Percentiles rank a stretch among this genome's conserved stretches.
Conservation (phyloP, 2,329 filamentous ascomycete genomes). For the Helminthosporium solani region DNA sequence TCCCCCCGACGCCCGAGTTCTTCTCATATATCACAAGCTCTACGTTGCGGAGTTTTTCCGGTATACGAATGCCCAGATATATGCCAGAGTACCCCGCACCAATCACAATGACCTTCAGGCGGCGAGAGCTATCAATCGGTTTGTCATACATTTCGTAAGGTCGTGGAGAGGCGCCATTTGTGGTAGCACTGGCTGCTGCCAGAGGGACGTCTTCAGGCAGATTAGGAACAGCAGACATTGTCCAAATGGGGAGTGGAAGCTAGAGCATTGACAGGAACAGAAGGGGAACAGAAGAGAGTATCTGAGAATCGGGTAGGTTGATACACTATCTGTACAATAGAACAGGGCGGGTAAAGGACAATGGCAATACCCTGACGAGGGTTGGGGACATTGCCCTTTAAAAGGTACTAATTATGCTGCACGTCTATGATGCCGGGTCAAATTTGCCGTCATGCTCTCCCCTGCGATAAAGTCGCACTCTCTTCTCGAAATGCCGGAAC, state of each 20-base stretch:
- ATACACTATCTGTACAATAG: slow-evolving; percentile 16
- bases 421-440: not conserved
- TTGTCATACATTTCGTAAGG: slow-evolving; percentile 39
- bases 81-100: slow-evolving; percentile 49
- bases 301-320: slow-evolving; percentile 1
- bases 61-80: slow-evolving; percentile 48
- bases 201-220: slow-evolving; percentile 23
- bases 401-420: not conserved
- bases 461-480: not conserved
- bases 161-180: not conserved
- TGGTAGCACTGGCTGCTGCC: slow-evolving; percentile 10
- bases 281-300: not conserved
- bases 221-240: slow-evolving; percentile 35
- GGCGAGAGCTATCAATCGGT: slow-evolving; percentile 46
- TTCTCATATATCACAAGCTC: slow-evolving; percentile 48
- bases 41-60: slow-evolving; percentile 43
- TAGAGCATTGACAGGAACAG: not conserved
- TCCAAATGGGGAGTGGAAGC: not conserved
- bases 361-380: too few species aligned
- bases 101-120: slow-evolving; percentile 48
- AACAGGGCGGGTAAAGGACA: not conserved
- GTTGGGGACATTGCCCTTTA: not conserved
- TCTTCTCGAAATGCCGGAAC: slow-evolving; percentile 9
- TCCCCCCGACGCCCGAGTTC: slow-evolving; percentile 44
- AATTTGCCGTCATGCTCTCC: not conserved